Evolutionary conservation across 352 stramenopile species (phyloP).

Genomic region (Globisporangium viniferum): DNA sequence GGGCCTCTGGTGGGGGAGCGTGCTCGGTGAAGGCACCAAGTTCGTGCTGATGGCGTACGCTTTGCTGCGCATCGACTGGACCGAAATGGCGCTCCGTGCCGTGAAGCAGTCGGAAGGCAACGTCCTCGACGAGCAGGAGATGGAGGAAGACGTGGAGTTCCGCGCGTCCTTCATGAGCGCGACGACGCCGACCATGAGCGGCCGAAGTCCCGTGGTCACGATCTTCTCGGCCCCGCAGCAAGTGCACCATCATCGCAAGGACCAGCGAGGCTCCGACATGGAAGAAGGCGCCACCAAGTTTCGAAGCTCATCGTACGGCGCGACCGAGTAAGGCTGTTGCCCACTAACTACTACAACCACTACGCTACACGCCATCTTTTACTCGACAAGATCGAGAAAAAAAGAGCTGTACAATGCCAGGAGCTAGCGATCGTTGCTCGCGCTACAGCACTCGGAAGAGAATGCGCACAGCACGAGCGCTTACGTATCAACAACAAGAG

Average conservation of each 20-base stretch:
- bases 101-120: conserved; percentile 65
- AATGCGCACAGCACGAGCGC: neutral
- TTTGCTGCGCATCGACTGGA: conserved; percentile 66
- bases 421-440: neutral
- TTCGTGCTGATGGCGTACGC: conserved; percentile 60
- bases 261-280: conserved; percentile 12
- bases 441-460: neutral
- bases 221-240: conserved; percentile 56
- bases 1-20: conserved; percentile 74
- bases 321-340: conserved; percentile 10
- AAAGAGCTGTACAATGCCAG: neutral
- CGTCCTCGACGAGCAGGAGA: conserved; percentile 44
- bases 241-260: conserved; percentile 33
- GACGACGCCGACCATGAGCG: conserved; percentile 61
- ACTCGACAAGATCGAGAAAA: neutral
- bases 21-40: conserved; percentile 69
- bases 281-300: conserved; percentile 17
- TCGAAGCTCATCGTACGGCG: conserved; percentile 20
- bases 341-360: neutral
- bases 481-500: neutral
- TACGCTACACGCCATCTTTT: neutral
- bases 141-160: conserved; percentile 60
- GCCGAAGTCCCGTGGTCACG: conserved; percentile 49
- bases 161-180: conserved; percentile 55
- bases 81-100: conserved; percentile 56